Conservation (phyloP, 2,329 filamentous ascomycete species). For the Cordyceps sp. region DNA sequence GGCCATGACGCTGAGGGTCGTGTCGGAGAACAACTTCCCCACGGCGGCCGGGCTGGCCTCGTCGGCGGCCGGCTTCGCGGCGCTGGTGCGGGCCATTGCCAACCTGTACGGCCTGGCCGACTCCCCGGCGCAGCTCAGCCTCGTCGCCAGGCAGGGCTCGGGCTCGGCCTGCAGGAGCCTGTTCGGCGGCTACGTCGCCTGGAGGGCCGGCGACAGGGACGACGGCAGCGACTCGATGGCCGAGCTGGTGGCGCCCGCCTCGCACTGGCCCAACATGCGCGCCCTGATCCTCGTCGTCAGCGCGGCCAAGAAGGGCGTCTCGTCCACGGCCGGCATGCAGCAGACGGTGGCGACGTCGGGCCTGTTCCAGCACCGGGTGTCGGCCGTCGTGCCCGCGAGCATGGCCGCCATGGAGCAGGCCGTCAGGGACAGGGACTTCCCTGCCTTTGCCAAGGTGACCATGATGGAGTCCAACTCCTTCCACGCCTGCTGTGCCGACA, state of each 20-base stretch:
- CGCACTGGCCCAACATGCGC: conserved; percentile 91
- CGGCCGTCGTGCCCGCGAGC: conserved; percentile 60
- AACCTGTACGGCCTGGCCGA: conserved; percentile 78
- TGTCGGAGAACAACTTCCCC: conserved; percentile 97
- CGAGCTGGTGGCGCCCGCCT: conserved; percentile 71
- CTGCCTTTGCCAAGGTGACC: conserved; percentile 71
- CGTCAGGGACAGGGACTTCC: conserved; percentile 64
- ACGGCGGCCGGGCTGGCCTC: conserved; percentile 80
- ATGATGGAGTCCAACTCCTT: conserved; percentile 97
- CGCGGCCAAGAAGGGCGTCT: conserved; percentile 90
- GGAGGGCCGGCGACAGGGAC: conserved; percentile 59
- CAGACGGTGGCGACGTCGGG: conserved; percentile 81
- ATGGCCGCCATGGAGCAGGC: conserved; percentile 80
- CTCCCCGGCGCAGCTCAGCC: conserved; percentile 65
- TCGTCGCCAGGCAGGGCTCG: conserved; percentile 84
- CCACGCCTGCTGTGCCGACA: conserved; percentile 89
- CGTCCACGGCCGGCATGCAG: conserved; percentile 90
- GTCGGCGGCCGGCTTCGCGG: conserved; percentile 53
- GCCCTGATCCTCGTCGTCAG: conserved; percentile 83
- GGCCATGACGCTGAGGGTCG: conserved; percentile 60
- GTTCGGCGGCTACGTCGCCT: conserved; percentile 92
- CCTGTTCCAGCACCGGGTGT: conserved; percentile 66
- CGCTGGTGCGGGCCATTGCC: conserved; percentile 69
- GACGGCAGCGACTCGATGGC: conserved; percentile 82
- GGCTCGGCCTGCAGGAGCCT: conserved; percentile 87